Conservation (phyloP, 2,329 filamentous ascomycete species). For the Talaromyces marneffei region DNA sequence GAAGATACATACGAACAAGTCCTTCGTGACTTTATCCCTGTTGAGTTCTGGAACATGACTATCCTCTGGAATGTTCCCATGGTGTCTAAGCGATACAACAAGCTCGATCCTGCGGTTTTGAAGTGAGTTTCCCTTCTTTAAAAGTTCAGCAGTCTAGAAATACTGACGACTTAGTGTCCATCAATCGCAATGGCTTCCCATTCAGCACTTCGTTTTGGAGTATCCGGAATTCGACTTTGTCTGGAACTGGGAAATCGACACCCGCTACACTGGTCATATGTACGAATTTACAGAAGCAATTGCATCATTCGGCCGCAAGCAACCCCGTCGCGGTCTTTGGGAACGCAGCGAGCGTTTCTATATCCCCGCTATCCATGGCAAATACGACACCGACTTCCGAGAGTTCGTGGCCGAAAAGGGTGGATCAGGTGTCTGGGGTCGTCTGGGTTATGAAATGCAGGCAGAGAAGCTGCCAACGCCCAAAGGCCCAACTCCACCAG, state of each 20-base stretch:
- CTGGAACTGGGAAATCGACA: constrained; percentile 68
- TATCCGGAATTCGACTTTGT: constrained; percentile 62
- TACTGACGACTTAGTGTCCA: constrained; percentile 12
- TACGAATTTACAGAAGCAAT: constrained; percentile 67
- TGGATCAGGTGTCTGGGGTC: constrained; percentile 60
- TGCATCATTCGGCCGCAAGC: constrained; percentile 47
- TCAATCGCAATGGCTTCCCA: constrained; percentile 30
- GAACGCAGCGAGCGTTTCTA: constrained; percentile 55
- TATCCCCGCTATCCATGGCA: constrained; percentile 48
- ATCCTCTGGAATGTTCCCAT: constrained; percentile 25
- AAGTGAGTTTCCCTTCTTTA: constrained; percentile 6
- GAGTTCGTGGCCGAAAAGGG: constrained; percentile 25
- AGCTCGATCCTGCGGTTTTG: constrained; percentile 13
- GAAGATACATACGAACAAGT: constrained; percentile 6
- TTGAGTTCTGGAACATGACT: constrained; percentile 33
- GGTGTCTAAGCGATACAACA: constrained; percentile 18
- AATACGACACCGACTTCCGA: constrained; percentile 32
- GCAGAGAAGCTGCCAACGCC: constrained; percentile 37
- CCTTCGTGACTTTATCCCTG: constrained; percentile 18
- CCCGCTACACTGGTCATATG: constrained; percentile 59
- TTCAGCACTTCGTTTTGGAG: constrained; percentile 59
- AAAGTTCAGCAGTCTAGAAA: too few species aligned
- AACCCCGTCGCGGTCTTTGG: constrained; percentile 55
- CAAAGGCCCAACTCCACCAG: constrained; percentile 59
- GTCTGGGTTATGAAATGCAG: constrained; percentile 52